These are phyloP conservation scores for Rhodamnia rubescens DNA, from an alignment of 345 rosid genomes.

Conservation along the genomic window DNA sequence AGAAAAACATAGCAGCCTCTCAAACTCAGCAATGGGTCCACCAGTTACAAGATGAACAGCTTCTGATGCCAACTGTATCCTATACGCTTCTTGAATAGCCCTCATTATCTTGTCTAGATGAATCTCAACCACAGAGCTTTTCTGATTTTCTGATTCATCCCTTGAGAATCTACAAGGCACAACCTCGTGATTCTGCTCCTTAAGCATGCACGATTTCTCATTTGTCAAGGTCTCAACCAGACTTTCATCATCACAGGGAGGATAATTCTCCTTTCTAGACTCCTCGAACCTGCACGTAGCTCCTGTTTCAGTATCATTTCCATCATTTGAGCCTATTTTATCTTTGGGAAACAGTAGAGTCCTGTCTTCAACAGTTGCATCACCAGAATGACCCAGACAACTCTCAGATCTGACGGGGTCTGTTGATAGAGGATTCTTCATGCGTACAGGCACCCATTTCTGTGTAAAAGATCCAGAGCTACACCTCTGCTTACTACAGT, in stretches of 20 bases:
- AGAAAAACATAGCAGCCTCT: conserved; percentile 30
- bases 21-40: conserved; percentile 43
- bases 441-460: conserved; percentile 44
- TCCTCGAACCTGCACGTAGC: neutral
- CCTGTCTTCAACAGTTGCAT: neutral
- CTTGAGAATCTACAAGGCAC: neutral
- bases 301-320: conserved; percentile 1
- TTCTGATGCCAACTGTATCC: conserved; percentile 32
- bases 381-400: neutral
- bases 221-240: neutral
- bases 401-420: neutral
- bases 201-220: neutral
- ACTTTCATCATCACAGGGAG: conserved; percentile 1
- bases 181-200: neutral
- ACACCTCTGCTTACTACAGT: conserved; percentile 19
- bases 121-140: neutral
- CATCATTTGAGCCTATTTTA: conserved; percentile 1
- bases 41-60: conserved; percentile 38
- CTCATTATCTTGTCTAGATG: conserved; percentile 15
- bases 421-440: conserved; percentile 8
- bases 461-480: conserved; percentile 20
- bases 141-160: conserved; percentile 5
- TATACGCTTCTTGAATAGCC: conserved; percentile 22
- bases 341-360: neutral
- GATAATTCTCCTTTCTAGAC: neutral